Evolutionary conservation across 805 yeast genomes (phyloP).

Genomic region (Schwanniomyces polymorphus): DNA sequence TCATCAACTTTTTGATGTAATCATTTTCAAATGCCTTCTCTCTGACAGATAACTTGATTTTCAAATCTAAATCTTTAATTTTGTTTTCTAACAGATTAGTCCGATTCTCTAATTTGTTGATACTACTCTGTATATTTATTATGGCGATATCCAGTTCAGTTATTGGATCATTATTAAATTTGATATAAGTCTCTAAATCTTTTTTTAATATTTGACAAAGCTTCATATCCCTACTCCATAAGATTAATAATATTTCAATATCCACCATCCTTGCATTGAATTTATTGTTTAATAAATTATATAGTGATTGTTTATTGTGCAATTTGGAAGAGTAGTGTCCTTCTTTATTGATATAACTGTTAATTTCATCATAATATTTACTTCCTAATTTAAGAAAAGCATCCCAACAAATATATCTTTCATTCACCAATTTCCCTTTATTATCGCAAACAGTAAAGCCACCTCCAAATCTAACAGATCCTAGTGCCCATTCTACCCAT

Average conservation of each 20-base stretch:
- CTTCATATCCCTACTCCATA: constrained; percentile 25
- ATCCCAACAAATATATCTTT: constrained; percentile 23
- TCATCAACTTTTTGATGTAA: constrained; percentile 13
- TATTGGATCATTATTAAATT: constrained; percentile 16
- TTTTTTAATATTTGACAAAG: constrained; percentile 7
- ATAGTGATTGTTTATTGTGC: constrained; percentile 11
- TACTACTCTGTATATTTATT: constrained; percentile 22
- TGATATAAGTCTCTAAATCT: constrained; percentile 17
- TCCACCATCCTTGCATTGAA: constrained; percentile 21
- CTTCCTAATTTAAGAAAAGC: constrained; percentile 11
- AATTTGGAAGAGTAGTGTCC: constrained; percentile 16
- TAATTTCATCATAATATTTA: constrained; percentile 3
- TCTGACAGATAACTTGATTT: constrained; percentile 7
- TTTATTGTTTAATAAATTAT: constrained; percentile 5
- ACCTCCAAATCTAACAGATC: constrained; percentile 14
- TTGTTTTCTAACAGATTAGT: constrained; percentile 16
- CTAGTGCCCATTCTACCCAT: constrained; percentile 15
- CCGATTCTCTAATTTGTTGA: constrained; percentile 17
- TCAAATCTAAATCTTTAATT: constrained; percentile 14
- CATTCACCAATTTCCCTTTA: constrained; percentile 16
- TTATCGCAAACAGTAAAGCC: constrained; percentile 8
- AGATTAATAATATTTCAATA: constrained; percentile 23
- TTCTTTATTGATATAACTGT: constrained; percentile 4
- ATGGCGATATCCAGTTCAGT: constrained; percentile 32
- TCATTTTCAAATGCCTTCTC: constrained; percentile 7